Conservation (phyloP, 176 grass and related monocot species). For the Juncus effusus region DNA sequence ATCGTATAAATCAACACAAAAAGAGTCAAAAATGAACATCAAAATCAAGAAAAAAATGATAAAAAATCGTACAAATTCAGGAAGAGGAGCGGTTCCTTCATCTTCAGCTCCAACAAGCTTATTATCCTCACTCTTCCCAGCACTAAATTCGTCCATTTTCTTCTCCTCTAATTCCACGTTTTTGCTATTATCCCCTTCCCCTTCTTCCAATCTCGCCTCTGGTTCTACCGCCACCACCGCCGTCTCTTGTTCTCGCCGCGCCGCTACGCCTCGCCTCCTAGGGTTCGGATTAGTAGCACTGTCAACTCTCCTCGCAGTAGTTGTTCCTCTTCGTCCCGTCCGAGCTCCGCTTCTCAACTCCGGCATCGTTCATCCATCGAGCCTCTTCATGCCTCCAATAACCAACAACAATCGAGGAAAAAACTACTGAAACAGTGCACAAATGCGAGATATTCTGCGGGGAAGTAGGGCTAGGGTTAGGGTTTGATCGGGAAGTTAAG, state of each 20-base stretch:
- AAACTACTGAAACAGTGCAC: too few species aligned
- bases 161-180: constrained; percentile 27
- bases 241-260: constrained; percentile 50
- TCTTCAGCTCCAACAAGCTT: constrained; percentile 38
- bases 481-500: constrained; percentile 17
- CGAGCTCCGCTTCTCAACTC: constrained; percentile 40
- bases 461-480: constrained; percentile 52
- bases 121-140: constrained; percentile 55
- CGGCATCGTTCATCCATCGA: constrained; percentile 35
- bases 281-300: constrained; percentile 45
- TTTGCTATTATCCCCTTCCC: constrained; percentile 27
- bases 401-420: constrained; percentile 17
- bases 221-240: constrained; percentile 32
- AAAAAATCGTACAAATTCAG: constrained; percentile 59
- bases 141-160: constrained; percentile 59
- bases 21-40: background rate
- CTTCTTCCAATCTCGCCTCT: constrained; percentile 33
- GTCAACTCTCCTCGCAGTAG: background rate
- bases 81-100: constrained; percentile 63
- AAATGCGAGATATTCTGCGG: constrained; percentile 18
- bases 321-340: constrained; percentile 23
- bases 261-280: constrained; percentile 55
- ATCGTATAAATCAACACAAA: too few species aligned
- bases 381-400: constrained; percentile 29
- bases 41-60: background rate